Evolutionary conservation across 257 asterid species (phyloP).

Genomic region (Penstemon newberryi): DNA sequence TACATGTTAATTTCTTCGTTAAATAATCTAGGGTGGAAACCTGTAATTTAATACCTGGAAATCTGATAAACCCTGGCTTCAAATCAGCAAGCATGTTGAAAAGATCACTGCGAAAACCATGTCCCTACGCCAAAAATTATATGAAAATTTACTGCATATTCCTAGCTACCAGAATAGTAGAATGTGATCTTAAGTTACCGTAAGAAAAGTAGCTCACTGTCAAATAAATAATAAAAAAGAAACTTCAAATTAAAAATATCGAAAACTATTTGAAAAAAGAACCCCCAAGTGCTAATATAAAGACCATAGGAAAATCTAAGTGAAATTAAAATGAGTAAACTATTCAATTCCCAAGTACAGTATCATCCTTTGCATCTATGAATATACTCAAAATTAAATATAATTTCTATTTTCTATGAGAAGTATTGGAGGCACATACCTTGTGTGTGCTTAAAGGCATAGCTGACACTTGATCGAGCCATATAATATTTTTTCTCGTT

Average conservation of each 20-base stretch:
- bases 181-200: background rate
- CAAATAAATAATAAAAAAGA: background rate
- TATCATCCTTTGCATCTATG: too few species aligned
- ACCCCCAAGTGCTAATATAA: too few species aligned
- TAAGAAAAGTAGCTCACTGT: background rate
- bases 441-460: slow-evolving; percentile 79
- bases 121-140: slow-evolving; percentile 58
- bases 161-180: background rate
- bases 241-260: background rate
- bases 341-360: too few species aligned
- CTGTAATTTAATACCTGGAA: slow-evolving; percentile 72
- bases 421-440: slow-evolving; percentile 36
- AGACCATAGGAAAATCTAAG: background rate
- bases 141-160: slow-evolving; percentile 7
- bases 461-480: slow-evolving; percentile 96
- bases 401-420: background rate
- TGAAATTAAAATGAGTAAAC: background rate
- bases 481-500: slow-evolving; percentile 52
- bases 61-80: slow-evolving; percentile 86
- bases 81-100: slow-evolving; percentile 77
- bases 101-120: slow-evolving; percentile 88
- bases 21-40: slow-evolving; percentile 63
- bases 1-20: background rate
- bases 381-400: too few species aligned
- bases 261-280: too few species aligned